Conservation (phyloP, 805 yeast genomes). For the Priceomyces castillae region DNA sequence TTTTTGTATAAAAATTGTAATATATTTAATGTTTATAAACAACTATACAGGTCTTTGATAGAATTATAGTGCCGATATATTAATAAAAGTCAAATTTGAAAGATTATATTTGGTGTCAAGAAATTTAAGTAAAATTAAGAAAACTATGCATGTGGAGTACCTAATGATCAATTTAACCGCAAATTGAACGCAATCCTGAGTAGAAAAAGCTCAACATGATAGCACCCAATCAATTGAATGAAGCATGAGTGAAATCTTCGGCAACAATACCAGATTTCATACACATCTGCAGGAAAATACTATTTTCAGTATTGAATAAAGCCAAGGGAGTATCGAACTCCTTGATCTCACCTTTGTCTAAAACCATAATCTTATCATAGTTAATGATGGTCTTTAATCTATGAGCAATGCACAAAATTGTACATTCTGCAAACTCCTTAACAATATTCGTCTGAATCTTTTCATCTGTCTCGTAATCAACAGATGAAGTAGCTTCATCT, state of each 20-base stretch:
- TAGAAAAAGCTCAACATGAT: no score
- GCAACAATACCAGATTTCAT: constrained; percentile 43
- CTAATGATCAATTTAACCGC: no score
- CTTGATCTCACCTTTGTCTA: constrained; percentile 74
- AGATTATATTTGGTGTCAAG: no score
- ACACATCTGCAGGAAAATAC: constrained; percentile 73
- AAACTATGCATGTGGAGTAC: no score
- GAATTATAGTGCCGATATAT: no score
- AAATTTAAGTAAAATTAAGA: no score
- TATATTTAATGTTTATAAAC: not conserved
- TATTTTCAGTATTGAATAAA: constrained; percentile 49
- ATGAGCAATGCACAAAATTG: constrained; percentile 87
- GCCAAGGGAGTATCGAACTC: constrained; percentile 77
- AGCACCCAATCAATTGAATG: not conserved
- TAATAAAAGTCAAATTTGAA: no score
- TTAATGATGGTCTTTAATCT: constrained; percentile 70
- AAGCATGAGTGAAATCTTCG: constrained; percentile 35
- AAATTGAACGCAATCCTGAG: no score
- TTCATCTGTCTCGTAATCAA: constrained; percentile 84
- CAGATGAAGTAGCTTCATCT: constrained; percentile 81
- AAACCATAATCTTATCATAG: constrained; percentile 74
- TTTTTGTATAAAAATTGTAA: not conserved
- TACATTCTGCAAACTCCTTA: constrained; percentile 66
- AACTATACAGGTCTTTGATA: not conserved
- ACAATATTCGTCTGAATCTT: constrained; percentile 72